Conservation (phyloP, 805 yeast species). For the Lachancea mirantina region DNA sequence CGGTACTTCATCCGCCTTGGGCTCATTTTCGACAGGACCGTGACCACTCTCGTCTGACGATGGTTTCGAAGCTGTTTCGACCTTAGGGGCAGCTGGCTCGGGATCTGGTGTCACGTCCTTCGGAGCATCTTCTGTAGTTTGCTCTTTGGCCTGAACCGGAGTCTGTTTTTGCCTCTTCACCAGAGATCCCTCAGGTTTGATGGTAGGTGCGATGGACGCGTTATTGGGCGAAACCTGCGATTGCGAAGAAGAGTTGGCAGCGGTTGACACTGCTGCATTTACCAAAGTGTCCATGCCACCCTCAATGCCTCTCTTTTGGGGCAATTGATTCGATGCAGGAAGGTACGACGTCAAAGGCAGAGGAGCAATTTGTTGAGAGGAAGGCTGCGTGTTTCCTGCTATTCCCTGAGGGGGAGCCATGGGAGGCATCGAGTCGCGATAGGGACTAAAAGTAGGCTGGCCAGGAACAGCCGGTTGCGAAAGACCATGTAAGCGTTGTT, state of each 20-base stretch:
- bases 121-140: slow-evolving; percentile 1
- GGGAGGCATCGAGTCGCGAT: slow-evolving; percentile 3
- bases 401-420: slow-evolving; percentile 3
- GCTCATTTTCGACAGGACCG: no score
- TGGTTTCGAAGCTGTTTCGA: no score
- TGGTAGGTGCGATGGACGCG: no score
- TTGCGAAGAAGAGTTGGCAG: slow-evolving; percentile 4
- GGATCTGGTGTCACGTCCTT: not conserved
- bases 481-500: no score
- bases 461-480: not conserved
- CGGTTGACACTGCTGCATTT: slow-evolving; percentile 16
- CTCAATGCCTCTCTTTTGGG: slow-evolving; percentile 27
- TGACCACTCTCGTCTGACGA: no score
- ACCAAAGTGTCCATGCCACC: slow-evolving; percentile 27
- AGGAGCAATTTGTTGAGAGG: slow-evolving; percentile 7
- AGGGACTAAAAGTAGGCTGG: no score
- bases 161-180: slow-evolving; percentile 7
- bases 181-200: slow-evolving; percentile 8
- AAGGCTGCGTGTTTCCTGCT: slow-evolving; percentile 1
- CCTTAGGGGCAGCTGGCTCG: not conserved
- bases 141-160: not conserved
- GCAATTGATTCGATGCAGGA: slow-evolving; percentile 10
- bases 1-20: no score
- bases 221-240: not conserved
- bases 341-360: slow-evolving; percentile 1